Conservation (phyloP, 495 filamentous ascomycete genomes). For the Hypoxylon subgilvum region DNA sequence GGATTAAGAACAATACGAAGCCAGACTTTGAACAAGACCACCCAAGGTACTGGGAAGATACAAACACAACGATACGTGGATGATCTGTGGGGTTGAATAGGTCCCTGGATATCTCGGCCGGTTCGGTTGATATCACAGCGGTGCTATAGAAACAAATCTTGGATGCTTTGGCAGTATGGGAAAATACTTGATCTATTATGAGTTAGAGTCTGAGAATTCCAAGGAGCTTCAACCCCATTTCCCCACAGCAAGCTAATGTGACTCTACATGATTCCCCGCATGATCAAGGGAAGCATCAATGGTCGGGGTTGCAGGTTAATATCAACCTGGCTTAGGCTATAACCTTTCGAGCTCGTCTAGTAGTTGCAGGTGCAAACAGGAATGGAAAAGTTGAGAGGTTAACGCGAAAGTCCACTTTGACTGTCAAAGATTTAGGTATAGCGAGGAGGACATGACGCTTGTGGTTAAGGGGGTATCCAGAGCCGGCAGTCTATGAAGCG, state of each 20-base stretch:
- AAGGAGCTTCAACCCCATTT: background rate
- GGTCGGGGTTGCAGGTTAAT: conserved; percentile 6
- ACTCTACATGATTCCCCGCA: conserved; percentile 19
- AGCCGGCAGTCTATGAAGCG: too few relatives aligned
- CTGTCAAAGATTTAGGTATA: too few relatives aligned
- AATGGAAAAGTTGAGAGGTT: too few relatives aligned
- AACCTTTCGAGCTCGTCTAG: background rate
- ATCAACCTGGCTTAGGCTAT: conserved; percentile 11
- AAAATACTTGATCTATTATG: background rate
- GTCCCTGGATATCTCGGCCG: conserved; percentile 13
- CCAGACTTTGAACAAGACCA: conserved; percentile 7
- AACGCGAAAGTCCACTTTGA: too few relatives aligned
- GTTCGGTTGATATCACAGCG: conserved; percentile 18
- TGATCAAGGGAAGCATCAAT: conserved; percentile 1
- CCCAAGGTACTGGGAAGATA: conserved; percentile 10
- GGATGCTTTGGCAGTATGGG: conserved; percentile 1
- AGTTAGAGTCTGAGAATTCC: background rate
- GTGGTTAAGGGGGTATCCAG: too few relatives aligned
- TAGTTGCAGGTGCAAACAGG: background rate
- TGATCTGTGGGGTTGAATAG: conserved; percentile 30
- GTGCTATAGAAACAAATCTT: conserved; percentile 3
- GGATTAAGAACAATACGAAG: conserved; percentile 9
- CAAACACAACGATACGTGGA: conserved; percentile 30
- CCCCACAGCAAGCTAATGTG: conserved; percentile 1
- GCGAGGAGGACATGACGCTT: too few relatives aligned